A percentile compares a stretch with the other conserved stretches of the same genome.
Conservation (phyloP, 2,329 filamentous ascomycete species). For the Emericellopsis cladophorae region DNA sequence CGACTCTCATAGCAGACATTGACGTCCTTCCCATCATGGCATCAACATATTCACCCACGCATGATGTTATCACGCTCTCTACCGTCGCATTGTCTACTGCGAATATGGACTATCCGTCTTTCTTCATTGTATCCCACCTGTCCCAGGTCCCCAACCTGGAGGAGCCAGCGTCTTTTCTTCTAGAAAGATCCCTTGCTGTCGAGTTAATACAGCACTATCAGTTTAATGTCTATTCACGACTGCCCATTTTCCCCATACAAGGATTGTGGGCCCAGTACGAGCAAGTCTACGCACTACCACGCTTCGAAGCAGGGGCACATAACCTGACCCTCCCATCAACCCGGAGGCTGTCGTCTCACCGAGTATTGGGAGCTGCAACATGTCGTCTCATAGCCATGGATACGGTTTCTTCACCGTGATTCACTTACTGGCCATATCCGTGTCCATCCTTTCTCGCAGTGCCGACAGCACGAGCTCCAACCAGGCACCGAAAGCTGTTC, state of each 20-base stretch:
- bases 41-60: conserved; percentile 4
- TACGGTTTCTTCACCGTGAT: conserved; percentile 11
- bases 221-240: conserved; percentile 9
- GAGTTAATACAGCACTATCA: conserved; percentile 11
- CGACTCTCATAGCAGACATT: conserved; percentile 9
- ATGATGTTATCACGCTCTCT: conserved; percentile 7
- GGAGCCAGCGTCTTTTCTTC: conserved; percentile 2
- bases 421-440: conserved; percentile 10
- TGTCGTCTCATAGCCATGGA: conserved; percentile 1
- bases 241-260: conserved; percentile 12
- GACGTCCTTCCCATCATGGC: conserved; percentile 9
- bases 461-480: conserved; percentile 10
- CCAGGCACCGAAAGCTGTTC: conserved; percentile 9
- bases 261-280: conserved; percentile 12
- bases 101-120: neutral
- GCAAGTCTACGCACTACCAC: conserved; percentile 6
- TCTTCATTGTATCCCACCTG: neutral
- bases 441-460: conserved; percentile 11
- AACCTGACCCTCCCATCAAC: conserved; percentile 6
- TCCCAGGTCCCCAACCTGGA: neutral
- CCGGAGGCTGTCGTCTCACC: neutral
- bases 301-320: neutral
- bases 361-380: neutral
- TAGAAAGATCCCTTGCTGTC: conserved; percentile 5
- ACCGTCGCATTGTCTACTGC: conserved; percentile 9